Base-by-base conservation (phyloP, 2,329 filamentous ascomycete genomes). In the Colletotrichum caudatum region DNA sequence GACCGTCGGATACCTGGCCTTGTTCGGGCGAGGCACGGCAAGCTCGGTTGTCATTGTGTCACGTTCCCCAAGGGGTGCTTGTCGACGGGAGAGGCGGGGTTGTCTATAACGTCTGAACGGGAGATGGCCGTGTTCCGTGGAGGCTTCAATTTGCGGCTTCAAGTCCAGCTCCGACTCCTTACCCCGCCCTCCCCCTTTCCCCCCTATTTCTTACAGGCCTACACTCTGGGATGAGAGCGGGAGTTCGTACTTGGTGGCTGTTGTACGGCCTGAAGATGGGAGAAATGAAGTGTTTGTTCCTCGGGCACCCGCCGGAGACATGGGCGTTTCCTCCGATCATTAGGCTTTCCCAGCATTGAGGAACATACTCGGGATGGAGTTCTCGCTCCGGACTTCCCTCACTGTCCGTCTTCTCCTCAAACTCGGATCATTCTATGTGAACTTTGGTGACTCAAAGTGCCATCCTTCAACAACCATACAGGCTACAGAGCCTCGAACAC, bases 21-120 rank as follows among this genome's bases (percentile, higher is more conserved):
- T 53, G 48, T 39, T 48, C 18, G 39, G 63, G 18, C 35, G 14
- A 39, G 35, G 20, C 29, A 59, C 58, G 46, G 46, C 46, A 23
- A 8, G 46, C 46, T 64, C 58, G 9, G 20, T 64, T 64, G 46
- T 64, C 59, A 50, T 35, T 56, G 64, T 69, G n/a, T 64, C 69
- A 59, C 35, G 35, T 59, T 7, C 18, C 18, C 35, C 37, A 48
- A 33, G 69, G 53, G 46, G 18, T 26, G 69, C 69, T 58, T 68
- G 53, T 63, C 20, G 63, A 58, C 18, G 54, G 18, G 20, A 33
- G 35, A 41, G 53, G 6, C 5, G 18, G 51, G n/a, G n/a, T 39
- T 23, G 20, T 57, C 33, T 57, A 37, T n/a, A n/a, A 48, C 11
- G 6, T 23, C 29, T 2, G n/a, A 5, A 5, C 54, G 33, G 11